Evolutionary conservation across 306 rosid genomes (phyloP), one percentile per base, ranked within the genome.

Genomic region (Trichosanthes truncata): DNA sequence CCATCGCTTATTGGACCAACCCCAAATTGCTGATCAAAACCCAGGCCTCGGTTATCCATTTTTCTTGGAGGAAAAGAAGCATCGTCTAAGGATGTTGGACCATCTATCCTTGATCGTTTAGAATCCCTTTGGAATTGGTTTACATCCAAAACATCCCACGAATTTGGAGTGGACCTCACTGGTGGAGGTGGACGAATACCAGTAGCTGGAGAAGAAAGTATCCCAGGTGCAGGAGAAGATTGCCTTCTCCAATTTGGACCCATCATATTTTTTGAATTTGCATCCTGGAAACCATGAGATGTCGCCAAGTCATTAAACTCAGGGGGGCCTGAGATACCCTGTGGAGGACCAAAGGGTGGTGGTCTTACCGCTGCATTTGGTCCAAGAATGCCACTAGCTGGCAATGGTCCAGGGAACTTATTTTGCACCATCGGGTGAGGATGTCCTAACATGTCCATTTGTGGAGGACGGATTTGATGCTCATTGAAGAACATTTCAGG

Each of bases 231-330:
- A 60, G 98, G 95, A 82, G 97, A 90, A 86, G 98, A 92, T 36
- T 85, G 90, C 81, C 93, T 89, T 81, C 88, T 90, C 98, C 96
- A 89, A 86, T 88, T 93, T 38, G 97, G 87, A 86, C 88, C 91
- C 86, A 88, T 82, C 74, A 82, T 82, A 85, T 78, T 86, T 80
- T 88, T 92, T 83, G 92, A 89, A 85, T 86, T 87, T 56, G 86
- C 88, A 69, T 94, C 97, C 86, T 90, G 98, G 81, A 88, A 84
- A 84, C 82, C 84, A 67, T 88, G 87, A 53, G 80, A 82, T 0
- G 87, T 63, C 7, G 80, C 76, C 79, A 87, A 84, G 74, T 93
- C 98, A 80, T 87, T 89, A 69, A 89, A 85, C 59, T 92, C 97
- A 5, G 90, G 84, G 43, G 88, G 83, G 43, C 93, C 96, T 38